A percentile compares a stretch with the other conserved stretches of the same genome.
phyloP scores from a whole-genome alignment of 768 basidiomycete species.

The Panus rudis region DNA sequence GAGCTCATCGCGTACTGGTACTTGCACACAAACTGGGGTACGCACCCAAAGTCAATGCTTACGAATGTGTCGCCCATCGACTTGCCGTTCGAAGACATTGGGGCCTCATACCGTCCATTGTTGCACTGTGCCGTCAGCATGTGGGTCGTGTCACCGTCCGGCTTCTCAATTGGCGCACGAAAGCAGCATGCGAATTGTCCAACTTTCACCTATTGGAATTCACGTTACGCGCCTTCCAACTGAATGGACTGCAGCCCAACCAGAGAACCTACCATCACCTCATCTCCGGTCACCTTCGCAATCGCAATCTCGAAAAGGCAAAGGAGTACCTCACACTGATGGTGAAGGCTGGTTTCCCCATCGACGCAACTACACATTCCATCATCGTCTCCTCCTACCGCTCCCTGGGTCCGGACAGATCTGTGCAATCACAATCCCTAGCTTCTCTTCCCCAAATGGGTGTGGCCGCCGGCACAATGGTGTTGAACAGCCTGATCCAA shows the following conservation, averaged over 20 bases:
- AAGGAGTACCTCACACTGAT: slow-evolving; percentile 48
- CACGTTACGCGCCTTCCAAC: slow-evolving; percentile 45
- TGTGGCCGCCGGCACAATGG: slow-evolving; percentile 35
- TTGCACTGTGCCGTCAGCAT: slow-evolving; percentile 42
- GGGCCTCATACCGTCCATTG: slow-evolving; percentile 41
- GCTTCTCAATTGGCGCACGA: slow-evolving; percentile 65
- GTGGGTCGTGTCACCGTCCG: slow-evolving; percentile 43
- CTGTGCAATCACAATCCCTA: slow-evolving; percentile 48
- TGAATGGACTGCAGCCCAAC: slow-evolving; percentile 39
- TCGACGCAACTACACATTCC: slow-evolving; percentile 53
- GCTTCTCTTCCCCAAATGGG: slow-evolving; percentile 37
- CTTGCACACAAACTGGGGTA: slow-evolving; percentile 46
- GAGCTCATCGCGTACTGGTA: slow-evolving; percentile 38
- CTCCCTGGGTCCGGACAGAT: slow-evolving; percentile 47
- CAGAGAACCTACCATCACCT: slow-evolving; percentile 65
- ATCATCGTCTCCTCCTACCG: slow-evolving; percentile 54
- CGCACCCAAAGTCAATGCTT: slow-evolving; percentile 43
- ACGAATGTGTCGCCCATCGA: slow-evolving; percentile 48
- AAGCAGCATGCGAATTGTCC: slow-evolving; percentile 50
- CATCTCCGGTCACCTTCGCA: slow-evolving; percentile 60
- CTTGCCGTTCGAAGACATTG: slow-evolving; percentile 44
- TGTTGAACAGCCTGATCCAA: slow-evolving; percentile 67
- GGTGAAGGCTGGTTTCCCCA: slow-evolving; percentile 45
- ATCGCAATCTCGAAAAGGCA: slow-evolving; percentile 53
- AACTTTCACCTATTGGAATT: slow-evolving; percentile 39